Base-by-base conservation (phyloP, 1,139 yeast species). In the Spathaspora sp. region DNA sequence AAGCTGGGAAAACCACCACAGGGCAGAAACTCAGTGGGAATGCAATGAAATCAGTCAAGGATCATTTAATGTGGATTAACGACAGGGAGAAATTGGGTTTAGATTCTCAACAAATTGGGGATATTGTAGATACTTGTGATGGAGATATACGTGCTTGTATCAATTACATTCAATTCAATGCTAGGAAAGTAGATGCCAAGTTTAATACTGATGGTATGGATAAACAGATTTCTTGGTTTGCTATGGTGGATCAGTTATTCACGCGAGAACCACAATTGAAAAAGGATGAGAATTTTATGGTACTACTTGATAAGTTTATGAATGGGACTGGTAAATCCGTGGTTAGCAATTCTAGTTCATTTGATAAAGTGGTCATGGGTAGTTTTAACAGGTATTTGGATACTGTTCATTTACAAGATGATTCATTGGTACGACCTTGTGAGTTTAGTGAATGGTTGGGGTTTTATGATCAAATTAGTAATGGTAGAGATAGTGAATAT, bases 131-230 rank as follows among this genome's bases (percentile, higher is more conserved):
- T 43, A 64, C 82, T 2, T 81, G 93, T 43, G 93, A 89, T 51
- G 89, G 90, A 39, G 99, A 93, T 65, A 74, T 93, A 27, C 72
- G 99, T 55, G 89, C 91, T 33, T 86, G 97, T 60, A 72, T 93
- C 42, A 93, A 93, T 59, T 80, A 86, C 56, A 65, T 93, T 38
- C 99, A 93, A 57, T 90, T 91, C 58, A 78, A 76, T 45, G 70
- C 77, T 13, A 52, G 63, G 33, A 48, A 51, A 44, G 48, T 50
- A 9, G 53, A 48, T 15, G 20, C 15, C 27, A 24, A 36, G 7
- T 20, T 20, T 20, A 20, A 20, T 18, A 6, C 2, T 18, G 18
- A 13, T 36, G 50, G 64, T 31, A 83, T 82, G 59, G 91, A 85
- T 60, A 54, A 70, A 10, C 81, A 79, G 45, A 53, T 81, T 37